phyloP scores from a whole-genome alignment of 768 basidiomycete species.

The Phylloporus arenicola region DNA sequence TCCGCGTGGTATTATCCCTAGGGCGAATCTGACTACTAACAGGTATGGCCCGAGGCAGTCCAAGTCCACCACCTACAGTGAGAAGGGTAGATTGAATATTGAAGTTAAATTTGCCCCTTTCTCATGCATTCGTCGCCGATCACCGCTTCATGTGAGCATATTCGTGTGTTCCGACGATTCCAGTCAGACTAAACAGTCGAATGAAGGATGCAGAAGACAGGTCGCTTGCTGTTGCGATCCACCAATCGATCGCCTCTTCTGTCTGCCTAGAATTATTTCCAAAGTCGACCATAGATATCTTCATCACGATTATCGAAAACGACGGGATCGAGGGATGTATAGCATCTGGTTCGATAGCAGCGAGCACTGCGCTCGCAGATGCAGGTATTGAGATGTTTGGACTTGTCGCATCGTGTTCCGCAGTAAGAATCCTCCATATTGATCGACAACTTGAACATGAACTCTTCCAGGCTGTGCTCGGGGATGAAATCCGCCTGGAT shows the following conservation, averaged over 20 bases:
- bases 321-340: constrained; percentile 87
- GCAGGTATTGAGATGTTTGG: constrained; percentile 92
- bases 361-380: constrained; percentile 85
- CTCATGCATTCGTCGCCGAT: constrained; percentile 69
- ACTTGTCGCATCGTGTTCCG: constrained; percentile 77
- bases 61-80: constrained; percentile 75
- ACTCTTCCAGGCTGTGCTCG: constrained; percentile 47
- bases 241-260: constrained; percentile 79
- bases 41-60: constrained; percentile 86
- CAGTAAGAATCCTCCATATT: constrained; percentile 42
- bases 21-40: constrained; percentile 1
- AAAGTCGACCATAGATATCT: constrained; percentile 90
- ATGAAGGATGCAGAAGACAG: constrained; percentile 90
- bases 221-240: constrained; percentile 74
- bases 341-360: constrained; percentile 81
- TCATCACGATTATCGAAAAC: constrained; percentile 84
- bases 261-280: constrained; percentile 88
- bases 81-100: constrained; percentile 84
- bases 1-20: neutral
- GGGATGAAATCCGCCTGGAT: constrained; percentile 67
- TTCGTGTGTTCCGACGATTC: neutral
- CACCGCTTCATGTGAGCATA: constrained; percentile 75
- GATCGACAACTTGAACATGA: constrained; percentile 2
- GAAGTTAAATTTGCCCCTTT: constrained; percentile 98
- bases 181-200: constrained; percentile 2